Evolutionary conservation across 1,284 basidiomycete species (phyloP).

Genomic region (Violaceomyces palustris): DNA sequence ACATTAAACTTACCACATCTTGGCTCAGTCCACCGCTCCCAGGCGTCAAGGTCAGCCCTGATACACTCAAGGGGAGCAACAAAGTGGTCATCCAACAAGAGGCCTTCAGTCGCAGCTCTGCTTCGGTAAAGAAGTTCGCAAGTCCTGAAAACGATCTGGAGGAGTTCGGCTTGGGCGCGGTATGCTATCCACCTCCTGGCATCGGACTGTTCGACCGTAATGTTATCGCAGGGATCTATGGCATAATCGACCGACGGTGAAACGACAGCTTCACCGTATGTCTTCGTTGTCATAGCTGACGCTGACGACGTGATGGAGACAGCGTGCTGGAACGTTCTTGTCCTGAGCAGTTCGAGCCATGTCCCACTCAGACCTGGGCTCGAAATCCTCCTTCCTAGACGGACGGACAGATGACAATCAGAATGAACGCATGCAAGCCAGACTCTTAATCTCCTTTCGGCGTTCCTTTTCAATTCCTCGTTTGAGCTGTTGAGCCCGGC

Average conservation of each 20-base stretch:
- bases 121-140: slow-evolving; percentile 32
- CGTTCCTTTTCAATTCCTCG: slow-evolving; percentile 17
- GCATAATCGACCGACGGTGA: not conserved
- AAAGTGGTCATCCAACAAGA: slow-evolving; percentile 31
- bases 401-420: slow-evolving; percentile 35
- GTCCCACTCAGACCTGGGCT: slow-evolving; percentile 26
- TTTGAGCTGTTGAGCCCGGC: slow-evolving; percentile 26
- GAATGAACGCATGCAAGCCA: slow-evolving; percentile 38
- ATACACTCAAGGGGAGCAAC: slow-evolving; percentile 30
- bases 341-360: no score
- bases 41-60: slow-evolving; percentile 27
- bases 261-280: no score
- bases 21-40: slow-evolving; percentile 33
- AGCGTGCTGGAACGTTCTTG: no score
- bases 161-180: slow-evolving; percentile 24
- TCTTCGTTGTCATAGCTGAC: no score
- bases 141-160: slow-evolving; percentile 30
- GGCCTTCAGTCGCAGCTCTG: slow-evolving; percentile 20
- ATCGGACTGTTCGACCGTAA: no score
- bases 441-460: slow-evolving; percentile 29
- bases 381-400: slow-evolving; percentile 31
- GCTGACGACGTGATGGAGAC: no score
- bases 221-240: not conserved
- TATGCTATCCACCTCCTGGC: slow-evolving; percentile 31
- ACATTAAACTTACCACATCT: no score